Base-by-base conservation (phyloP, 441 rosid species). In the Gossypium davidsonii region DNA sequence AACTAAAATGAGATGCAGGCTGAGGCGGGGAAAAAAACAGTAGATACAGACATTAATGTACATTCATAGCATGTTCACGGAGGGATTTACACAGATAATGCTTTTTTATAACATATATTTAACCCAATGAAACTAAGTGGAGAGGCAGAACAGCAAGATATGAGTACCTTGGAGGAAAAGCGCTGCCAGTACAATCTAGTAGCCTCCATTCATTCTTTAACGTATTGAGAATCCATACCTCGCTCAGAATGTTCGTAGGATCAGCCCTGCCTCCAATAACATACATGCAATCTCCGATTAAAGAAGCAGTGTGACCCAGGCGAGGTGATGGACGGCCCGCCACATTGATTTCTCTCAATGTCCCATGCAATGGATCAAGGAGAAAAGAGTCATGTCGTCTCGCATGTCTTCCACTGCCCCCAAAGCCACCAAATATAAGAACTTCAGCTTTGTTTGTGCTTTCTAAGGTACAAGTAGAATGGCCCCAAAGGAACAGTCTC, bases 401-500 rank as follows among this genome's bases (percentile, higher is more conserved):
- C 61, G 93, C 89, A 86, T 94, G 97, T 76, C 94, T 90, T 76
- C 99, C 98, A 49, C 83, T 70, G 8, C 99, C 98, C 57, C 99
- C 98, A 86, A 92, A 94, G 52, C 99, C 98, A 80, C 97, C 97
- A 85, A 92, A 90, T 31, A 91, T 73, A 14, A 91, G 78, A 81
- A 92, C 68, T 64, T 80, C 73, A 66, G 74, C 75, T 7, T 1
- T 56, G 53, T 74, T 70, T 28, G 57, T 5, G 55, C 76, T 73
- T 73, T 77, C 86, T 63, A 88, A 67, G 1, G 78, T 42, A 78
- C 94, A 91, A 77, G 93, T 78, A 42, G 97, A 85, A 74, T 90
- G 99, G 57, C 98, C 98, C 98, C 98, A 95, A 53, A 89, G 89
- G 81, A 87, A 90, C 25, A 92, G 88, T 87, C 87, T 95, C 83